phyloP scores from a whole-genome alignment of 2,329 filamentous ascomycete species.

The Penicillium nordicum region DNA sequence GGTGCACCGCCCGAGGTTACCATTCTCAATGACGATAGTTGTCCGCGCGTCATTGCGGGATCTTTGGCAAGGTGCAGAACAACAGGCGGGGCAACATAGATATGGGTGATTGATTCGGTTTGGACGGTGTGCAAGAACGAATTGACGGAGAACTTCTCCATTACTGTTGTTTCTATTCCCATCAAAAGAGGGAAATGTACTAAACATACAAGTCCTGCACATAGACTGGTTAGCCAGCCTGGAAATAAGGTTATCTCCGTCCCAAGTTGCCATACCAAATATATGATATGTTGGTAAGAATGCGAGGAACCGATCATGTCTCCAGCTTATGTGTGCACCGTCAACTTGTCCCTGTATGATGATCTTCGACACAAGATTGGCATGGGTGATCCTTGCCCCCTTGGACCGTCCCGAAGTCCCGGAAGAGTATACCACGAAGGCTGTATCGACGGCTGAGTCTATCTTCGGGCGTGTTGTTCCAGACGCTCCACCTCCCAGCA shows the following conservation, averaged over 20 bases:
- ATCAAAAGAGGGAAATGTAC: constrained; percentile 15
- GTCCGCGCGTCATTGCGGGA: no score
- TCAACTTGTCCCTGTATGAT: constrained; percentile 9
- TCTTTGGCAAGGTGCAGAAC: constrained; percentile 6
- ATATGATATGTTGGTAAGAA: constrained; percentile 18
- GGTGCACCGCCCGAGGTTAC: no score
- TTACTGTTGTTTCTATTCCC: constrained; percentile 11
- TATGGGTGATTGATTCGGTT: constrained; percentile 11
- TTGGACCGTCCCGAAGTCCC: constrained; percentile 32
- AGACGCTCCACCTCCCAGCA: neutral
- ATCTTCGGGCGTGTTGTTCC: neutral
- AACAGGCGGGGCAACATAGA: constrained; percentile 20
- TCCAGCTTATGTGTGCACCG: constrained; percentile 5
- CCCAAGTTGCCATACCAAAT: constrained; percentile 12
- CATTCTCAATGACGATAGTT: no score
- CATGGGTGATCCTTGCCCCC: constrained; percentile 21
- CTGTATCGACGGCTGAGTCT: constrained; percentile 11
- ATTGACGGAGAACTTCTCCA: constrained; percentile 17
- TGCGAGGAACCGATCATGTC: constrained; percentile 10
- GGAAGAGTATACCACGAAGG: constrained; percentile 31
- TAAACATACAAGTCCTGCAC: constrained; percentile 15
- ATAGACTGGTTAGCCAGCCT: neutral
- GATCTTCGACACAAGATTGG: constrained; percentile 17
- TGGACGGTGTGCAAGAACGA: constrained; percentile 9
- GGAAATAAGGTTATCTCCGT: neutral